Percentiles rank a stretch among this genome's conserved stretches.
These are phyloP conservation scores for Sphaerostilbella broomeana DNA, from an alignment of 2,329 filamentous ascomycete species.

Conservation along the genomic window DNA sequence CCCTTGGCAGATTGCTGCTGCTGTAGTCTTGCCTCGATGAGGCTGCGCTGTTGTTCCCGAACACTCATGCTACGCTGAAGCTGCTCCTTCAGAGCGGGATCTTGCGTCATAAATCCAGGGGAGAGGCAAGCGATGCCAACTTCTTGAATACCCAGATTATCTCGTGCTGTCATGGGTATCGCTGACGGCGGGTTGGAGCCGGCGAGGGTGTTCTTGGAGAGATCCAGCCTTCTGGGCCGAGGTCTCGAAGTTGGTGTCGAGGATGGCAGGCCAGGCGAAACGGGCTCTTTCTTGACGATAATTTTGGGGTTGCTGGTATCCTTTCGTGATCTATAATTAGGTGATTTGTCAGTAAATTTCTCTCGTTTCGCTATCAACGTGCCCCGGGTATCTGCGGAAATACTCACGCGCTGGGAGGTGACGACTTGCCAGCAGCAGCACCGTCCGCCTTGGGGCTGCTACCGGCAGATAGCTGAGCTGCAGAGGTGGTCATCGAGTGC, in stretches of 20 bases:
- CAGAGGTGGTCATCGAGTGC: conserved; percentile 31
- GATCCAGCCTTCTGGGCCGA: conserved; percentile 64
- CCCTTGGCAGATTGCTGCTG: conserved; percentile 69
- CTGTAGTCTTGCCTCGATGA: conserved; percentile 87
- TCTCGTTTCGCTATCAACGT: neutral
- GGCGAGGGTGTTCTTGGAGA: conserved; percentile 56
- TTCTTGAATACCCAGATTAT: conserved; percentile 78
- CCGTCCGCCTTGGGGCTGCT: conserved; percentile 44
- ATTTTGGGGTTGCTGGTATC: conserved; percentile 63
- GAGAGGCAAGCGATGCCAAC: conserved; percentile 91
- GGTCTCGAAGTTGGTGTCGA: conserved; percentile 56
- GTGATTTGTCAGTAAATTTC: conserved; percentile 11
- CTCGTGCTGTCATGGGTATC: conserved; percentile 71
- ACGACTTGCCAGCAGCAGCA: conserved; percentile 42
- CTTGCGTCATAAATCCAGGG: conserved; percentile 90
- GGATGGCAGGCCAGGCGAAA: conserved; percentile 71
- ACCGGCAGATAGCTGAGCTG: conserved; percentile 44
- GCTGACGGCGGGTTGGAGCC: conserved; percentile 53
- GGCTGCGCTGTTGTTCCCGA: conserved; percentile 84
- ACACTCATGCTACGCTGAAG: conserved; percentile 90
- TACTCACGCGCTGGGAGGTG: conserved; percentile 55
- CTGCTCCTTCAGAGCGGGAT: conserved; percentile 94
- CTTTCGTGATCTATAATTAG: conserved; percentile 38
- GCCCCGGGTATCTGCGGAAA: conserved; percentile 3
- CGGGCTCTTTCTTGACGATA: conserved; percentile 92